A percentile compares a stretch with the other conserved stretches of the same genome.
These are phyloP conservation scores for Paraphaeosphaeria minitans DNA, from an alignment of 2,329 filamentous ascomycete genomes.

Conservation along the genomic window DNA sequence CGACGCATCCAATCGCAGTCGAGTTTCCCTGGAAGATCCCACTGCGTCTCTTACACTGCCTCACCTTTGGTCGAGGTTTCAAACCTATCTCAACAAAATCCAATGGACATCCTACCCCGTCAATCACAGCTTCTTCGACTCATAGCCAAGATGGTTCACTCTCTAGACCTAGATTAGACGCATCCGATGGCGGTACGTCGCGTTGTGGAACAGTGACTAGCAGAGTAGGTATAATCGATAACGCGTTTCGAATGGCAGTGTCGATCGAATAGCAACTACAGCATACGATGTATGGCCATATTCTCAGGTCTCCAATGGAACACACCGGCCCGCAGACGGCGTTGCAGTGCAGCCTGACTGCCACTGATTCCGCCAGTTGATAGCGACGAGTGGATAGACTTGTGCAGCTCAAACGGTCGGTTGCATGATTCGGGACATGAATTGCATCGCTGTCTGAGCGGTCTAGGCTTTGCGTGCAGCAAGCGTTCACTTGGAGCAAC, in stretches of 20 bases:
- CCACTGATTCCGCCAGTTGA: neutral
- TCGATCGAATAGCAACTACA: neutral
- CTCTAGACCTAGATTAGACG: neutral
- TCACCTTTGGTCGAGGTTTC: no score
- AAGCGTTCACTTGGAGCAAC: no score
- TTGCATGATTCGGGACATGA: neutral
- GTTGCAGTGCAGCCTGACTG: neutral
- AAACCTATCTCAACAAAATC: neutral
- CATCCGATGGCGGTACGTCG: neutral
- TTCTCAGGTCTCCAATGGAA: neutral
- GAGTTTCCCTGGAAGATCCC: no score
- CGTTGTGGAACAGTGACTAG: neutral
- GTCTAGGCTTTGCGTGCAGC: no score
- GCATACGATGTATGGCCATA: neutral
- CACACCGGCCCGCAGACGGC: neutral
- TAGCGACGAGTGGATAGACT: neutral
- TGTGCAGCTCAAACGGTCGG: no score
- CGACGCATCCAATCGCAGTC: no score
- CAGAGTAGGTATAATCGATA: neutral
- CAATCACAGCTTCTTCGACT: neutral
- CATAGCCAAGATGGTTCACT: neutral
- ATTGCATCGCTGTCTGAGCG: no score
- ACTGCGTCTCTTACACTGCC: no score
- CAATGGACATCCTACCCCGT: neutral
- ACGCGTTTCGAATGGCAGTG: neutral